Percentiles rank a stretch among this genome's conserved stretches.
Conservation (phyloP, 129 eudicot genomes). For the Pseudognaphalium luteoalbum region DNA sequence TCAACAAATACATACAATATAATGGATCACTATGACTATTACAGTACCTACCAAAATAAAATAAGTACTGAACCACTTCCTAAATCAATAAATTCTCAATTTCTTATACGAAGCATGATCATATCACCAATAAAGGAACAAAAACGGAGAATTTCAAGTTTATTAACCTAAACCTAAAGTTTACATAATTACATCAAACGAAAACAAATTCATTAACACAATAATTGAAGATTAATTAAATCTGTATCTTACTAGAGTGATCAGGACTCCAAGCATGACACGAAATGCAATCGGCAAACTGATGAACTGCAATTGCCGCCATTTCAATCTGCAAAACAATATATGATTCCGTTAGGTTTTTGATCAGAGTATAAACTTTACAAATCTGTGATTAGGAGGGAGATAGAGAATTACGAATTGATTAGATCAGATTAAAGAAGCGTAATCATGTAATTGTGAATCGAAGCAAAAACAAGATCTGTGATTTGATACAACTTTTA, state of each 20-base stretch:
- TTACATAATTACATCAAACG: background rate
- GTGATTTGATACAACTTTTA: constrained; percentile 29
- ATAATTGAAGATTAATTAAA: background rate
- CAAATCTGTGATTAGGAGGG: constrained; percentile 10
- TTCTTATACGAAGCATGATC: background rate
- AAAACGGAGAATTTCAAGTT: constrained; percentile 16
- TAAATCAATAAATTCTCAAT: background rate
- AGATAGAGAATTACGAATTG: constrained; percentile 30
- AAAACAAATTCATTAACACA: background rate
- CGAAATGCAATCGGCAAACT: constrained; percentile 81
- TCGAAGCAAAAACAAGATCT: constrained; percentile 33
- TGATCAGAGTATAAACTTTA: constrained; percentile 18
- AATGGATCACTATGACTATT: constrained; percentile 1
- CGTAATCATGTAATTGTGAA: constrained; percentile 29
- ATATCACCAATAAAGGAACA: constrained; percentile 12
- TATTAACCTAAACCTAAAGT: constrained; percentile 16
- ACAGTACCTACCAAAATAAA: background rate
- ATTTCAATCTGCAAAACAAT: constrained; percentile 42
- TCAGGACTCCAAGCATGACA: constrained; percentile 99
- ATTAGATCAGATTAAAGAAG: constrained; percentile 26
- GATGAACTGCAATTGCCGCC: constrained; percentile 84
- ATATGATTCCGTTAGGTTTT: constrained; percentile 11
- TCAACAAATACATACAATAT: background rate
- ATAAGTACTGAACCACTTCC: constrained; percentile 9
- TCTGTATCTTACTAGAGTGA: constrained; percentile 65